Conservation (phyloP, 306 rosid genomes). For the Begonia fuchsioides region DNA sequence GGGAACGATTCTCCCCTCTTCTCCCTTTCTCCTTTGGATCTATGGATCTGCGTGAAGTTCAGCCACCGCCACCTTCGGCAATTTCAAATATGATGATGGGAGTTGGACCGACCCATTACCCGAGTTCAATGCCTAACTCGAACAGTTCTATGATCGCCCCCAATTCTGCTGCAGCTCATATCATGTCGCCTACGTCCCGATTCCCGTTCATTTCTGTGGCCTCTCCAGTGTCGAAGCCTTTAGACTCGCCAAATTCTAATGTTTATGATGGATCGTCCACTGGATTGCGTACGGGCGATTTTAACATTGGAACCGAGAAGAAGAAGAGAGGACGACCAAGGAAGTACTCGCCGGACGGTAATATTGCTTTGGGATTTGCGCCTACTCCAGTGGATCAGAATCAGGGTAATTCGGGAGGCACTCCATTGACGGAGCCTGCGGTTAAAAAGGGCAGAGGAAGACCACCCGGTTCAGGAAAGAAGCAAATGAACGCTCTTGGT, state of each 20-base stretch:
- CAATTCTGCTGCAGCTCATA: slow-evolving; percentile 27
- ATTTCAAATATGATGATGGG: slow-evolving; percentile 29
- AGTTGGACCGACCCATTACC: slow-evolving; percentile 27
- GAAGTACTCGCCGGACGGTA: slow-evolving; percentile 57
- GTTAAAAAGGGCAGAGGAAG: slow-evolving; percentile 61
- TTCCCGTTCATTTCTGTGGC: slow-evolving; percentile 45
- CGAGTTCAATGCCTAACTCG: slow-evolving; percentile 16
- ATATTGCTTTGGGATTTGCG: slow-evolving; percentile 49
- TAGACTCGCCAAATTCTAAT: slow-evolving; percentile 26
- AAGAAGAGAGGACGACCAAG: slow-evolving; percentile 88
- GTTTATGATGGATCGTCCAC: slow-evolving; percentile 52
- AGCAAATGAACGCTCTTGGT: slow-evolving; percentile 49
- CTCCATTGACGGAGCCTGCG: slow-evolving; percentile 44
- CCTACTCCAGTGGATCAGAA: slow-evolving; percentile 15
- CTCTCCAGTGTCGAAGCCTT: slow-evolving; percentile 17
- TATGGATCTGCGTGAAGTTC: slow-evolving; percentile 65
- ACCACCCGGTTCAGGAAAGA: slow-evolving; percentile 70
- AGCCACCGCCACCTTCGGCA: slow-evolving; percentile 12
- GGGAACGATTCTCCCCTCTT: background rate
- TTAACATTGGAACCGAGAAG: slow-evolving; percentile 36
- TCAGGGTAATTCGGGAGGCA: slow-evolving; percentile 37
- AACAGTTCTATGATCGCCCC: slow-evolving; percentile 28
- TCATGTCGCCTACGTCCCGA: slow-evolving; percentile 31
- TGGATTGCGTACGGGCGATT: slow-evolving; percentile 24
- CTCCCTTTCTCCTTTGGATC: slow-evolving; percentile 4